Base-by-base conservation (phyloP, 2,329 filamentous ascomycete species). In the Cadophora sp. region DNA sequence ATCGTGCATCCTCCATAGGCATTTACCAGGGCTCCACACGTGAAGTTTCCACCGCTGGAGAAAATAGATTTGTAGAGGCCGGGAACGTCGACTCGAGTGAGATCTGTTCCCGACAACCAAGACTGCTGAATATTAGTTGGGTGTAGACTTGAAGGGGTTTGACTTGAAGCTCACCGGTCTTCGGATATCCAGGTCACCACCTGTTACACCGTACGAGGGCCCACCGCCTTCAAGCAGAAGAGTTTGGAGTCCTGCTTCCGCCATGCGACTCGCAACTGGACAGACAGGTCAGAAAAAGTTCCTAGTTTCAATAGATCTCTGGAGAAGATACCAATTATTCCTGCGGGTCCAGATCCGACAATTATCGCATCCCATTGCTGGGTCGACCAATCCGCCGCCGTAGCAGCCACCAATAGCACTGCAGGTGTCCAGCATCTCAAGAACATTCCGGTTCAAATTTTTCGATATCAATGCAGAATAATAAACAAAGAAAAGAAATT, bases 61-160 rank as follows among this genome's bases (percentile, higher is more conserved):
- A 85, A 87, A 68, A 87, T 86, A 55, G 81, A 83, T 73, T 75
- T 75, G 79, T 81, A 84, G 1, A 86, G 76, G 12, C 85, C 85
- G 2, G 84, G 84, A 0, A 86, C 83, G 67, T 87, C 84, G 8
- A 86, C 84, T 51, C 84, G 81, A 66, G 82, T 83, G 12, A 87
- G 74, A 3, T 81, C 76, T 29, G 83, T 84, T 12, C 80, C 80
- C 12, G 80, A 73, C 22, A 87, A 77, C 85, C 84, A 86, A 14
- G 71, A 75, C 71, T 72, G 34, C 26, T 7, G 12, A 19, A n/a
- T 27, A 37, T 65, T 19, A 64, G 53, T 56, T 31, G n/a, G 34
- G 22, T 43, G n/a, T 12, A 1, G 4, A 29, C 60, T 26, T 22
- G 11, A 19, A 1, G 22, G 19, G 1, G 4, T 26, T 6, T 37